Conservation (phyloP, 805 yeast genomes). For the Saccharomycopsis fibuligera region DNA sequence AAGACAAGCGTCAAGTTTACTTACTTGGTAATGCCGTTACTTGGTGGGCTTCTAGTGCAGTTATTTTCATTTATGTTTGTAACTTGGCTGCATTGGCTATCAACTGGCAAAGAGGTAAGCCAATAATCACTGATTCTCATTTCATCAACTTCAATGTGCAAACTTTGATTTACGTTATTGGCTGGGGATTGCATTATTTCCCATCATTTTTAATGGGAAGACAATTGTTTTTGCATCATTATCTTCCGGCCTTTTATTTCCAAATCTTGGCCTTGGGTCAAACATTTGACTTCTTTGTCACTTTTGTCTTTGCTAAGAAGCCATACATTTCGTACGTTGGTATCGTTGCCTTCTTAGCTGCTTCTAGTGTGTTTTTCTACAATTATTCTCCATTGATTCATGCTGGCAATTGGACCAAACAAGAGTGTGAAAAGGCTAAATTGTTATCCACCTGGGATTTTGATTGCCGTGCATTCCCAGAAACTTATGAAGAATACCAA, state of each 20-base stretch:
- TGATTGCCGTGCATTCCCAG: slow-evolving; percentile 48
- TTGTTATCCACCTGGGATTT: slow-evolving; percentile 77
- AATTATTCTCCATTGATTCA: slow-evolving; percentile 68
- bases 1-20: slow-evolving; percentile 55
- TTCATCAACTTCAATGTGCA: slow-evolving; percentile 62
- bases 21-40: slow-evolving; percentile 71
- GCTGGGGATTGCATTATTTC: slow-evolving; percentile 84
- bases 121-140: slow-evolving; percentile 42
- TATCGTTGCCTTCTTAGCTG: slow-evolving; percentile 42
- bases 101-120: slow-evolving; percentile 61
- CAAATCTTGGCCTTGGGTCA: slow-evolving; percentile 76
- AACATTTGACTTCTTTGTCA: slow-evolving; percentile 46
- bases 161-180: slow-evolving; percentile 53
- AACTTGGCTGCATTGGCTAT: slow-evolving; percentile 38
- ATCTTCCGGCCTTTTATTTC: slow-evolving; percentile 88
- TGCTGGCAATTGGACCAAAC: slow-evolving; percentile 74
- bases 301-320: slow-evolving; percentile 36
- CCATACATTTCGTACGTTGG: slow-evolving; percentile 39
- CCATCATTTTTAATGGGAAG: slow-evolving; percentile 91
- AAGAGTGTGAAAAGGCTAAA: slow-evolving; percentile 56
- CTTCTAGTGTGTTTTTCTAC: slow-evolving; percentile 48
- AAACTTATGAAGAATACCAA: slow-evolving; percentile 25
- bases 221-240: slow-evolving; percentile 91
- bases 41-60: slow-evolving; percentile 66
- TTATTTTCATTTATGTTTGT: slow-evolving; percentile 42